Base-by-base conservation (phyloP, 805 yeast species). In the Wickerhamiella hasegawae region DNA sequence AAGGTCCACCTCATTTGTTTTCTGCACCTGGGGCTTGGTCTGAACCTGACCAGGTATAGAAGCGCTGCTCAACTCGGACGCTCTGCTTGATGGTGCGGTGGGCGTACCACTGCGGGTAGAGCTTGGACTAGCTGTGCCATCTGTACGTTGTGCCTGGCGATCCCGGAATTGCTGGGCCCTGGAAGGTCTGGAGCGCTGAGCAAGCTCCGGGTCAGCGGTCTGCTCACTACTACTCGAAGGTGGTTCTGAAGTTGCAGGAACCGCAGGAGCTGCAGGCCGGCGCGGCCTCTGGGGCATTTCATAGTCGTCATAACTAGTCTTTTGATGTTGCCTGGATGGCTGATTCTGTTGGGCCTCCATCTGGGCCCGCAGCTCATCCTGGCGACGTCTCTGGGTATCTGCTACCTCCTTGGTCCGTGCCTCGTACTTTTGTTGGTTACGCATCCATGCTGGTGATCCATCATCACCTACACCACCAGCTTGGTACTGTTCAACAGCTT, bases 381-480 rank as follows among this genome's bases (percentile, higher is more conserved):
- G 18, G 12, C 31, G 9, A 6, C 10, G 8, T 28, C 10, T 5
- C 19, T 4, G 19, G 10, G 11, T 12, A 9, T 28, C 31, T 5
- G 31, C 19, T 6, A 15, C 31, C 12, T n/a, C 31, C 19, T 16
- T n/a, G 18, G 31, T 14, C 5, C 19, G 19, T 28, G 27, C 30
- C 35, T 22, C 19, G 28, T 32, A 23, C 44, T 48, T 58, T 11
- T 56, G 60, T 45, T 69, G 75, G 40, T 70, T 66, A 38, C 59
- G 65, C 84, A 81, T 75, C 93, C 93, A 81, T 1, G 75, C 71
- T 0, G 93, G 93, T 43, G 49, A 52, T 4, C 60, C 63, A 34
- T 60, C 61, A 11, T 16, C 19, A 12, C 14, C 28, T 31, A 40
- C 44, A n/a, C 40, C 44, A 31, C 49, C 40, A 24, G 26, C 33